A percentile compares a stretch with the other conserved stretches of the same genome.
Conservation (phyloP, 768 basidiomycete species). For the Paxillus involutus region DNA sequence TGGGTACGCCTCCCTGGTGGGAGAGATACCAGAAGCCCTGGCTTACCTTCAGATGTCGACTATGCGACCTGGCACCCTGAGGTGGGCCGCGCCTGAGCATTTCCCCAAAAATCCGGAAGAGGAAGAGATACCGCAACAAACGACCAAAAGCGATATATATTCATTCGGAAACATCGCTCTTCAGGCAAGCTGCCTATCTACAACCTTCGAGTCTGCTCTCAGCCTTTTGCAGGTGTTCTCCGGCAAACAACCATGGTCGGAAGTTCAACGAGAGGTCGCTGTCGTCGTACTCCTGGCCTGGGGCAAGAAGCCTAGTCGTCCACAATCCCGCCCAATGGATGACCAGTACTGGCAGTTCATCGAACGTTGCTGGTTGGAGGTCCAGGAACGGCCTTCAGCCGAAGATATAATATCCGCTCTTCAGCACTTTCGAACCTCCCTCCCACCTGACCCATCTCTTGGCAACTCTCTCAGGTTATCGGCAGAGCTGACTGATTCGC, state of each 20-base stretch:
- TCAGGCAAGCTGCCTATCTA: conserved; percentile 14
- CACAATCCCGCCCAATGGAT: neutral
- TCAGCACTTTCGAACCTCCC: neutral
- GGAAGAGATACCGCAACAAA: neutral
- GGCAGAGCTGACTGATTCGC: too few relatives aligned
- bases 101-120: conserved; percentile 19
- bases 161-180: conserved; percentile 31
- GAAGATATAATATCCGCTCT: neutral
- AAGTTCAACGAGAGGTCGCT: neutral
- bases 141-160: conserved; percentile 15
- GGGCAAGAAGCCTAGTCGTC: conserved; percentile 3
- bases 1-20: conserved; percentile 24
- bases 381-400: neutral
- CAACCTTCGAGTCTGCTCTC: fast-evolving
- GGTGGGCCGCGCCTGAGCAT: conserved; percentile 39
- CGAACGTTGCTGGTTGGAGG: conserved; percentile 5
- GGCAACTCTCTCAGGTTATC: neutral
- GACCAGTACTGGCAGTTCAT: conserved; percentile 10
- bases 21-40: conserved; percentile 1
- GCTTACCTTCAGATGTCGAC: conserved; percentile 19
- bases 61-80: conserved; percentile 33
- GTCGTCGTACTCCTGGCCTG: conserved; percentile 5
- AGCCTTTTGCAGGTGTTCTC: conserved; percentile 21
- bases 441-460: too few relatives aligned
- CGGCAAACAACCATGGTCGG: conserved; percentile 12